Evolutionary conservation across 208 protist species (phyloP).

Genomic region (Vickermania spadyakhi): DNA sequence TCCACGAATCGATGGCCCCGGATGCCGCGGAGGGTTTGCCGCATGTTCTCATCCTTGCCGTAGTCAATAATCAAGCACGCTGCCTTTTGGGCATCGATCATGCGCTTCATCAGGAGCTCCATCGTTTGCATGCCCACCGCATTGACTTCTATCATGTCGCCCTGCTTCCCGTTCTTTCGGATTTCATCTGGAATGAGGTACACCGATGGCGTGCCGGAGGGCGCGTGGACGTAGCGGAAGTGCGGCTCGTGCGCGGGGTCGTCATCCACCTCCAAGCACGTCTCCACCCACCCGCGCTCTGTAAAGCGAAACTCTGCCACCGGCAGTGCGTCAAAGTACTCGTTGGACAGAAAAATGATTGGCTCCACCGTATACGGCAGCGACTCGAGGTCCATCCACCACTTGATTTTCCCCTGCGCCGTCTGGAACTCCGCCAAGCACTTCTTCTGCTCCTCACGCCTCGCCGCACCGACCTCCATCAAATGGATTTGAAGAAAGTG

Average conservation of each 20-base stretch:
- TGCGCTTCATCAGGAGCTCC: conserved; percentile 82
- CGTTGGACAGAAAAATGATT: conserved; percentile 83
- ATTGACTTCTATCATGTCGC: conserved; percentile 81
- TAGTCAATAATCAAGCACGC: conserved; percentile 90
- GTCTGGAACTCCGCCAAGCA: conserved; percentile 77
- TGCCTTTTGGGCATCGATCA: conserved; percentile 71
- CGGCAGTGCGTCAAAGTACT: conserved; percentile 90
- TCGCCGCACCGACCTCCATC: conserved; percentile 77
- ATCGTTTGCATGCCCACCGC: conserved; percentile 81
- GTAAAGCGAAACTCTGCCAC: conserved; percentile 90
- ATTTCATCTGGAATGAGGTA: conserved; percentile 86
- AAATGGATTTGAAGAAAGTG: conserved; percentile 85
- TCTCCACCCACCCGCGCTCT: conserved; percentile 89
- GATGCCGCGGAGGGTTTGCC: conserved; percentile 85
- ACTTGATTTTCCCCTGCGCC: conserved; percentile 76
- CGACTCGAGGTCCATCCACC: conserved; percentile 81
- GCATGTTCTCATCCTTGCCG: conserved; percentile 88
- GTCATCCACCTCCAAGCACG: conserved; percentile 87
- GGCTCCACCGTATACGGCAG: conserved; percentile 76
- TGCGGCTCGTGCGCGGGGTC: conserved; percentile 71
- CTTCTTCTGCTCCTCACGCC: conserved; percentile 78
- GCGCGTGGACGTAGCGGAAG: conserved; percentile 84
- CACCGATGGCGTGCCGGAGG: conserved; percentile 72
- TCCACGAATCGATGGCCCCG: conserved; percentile 86
- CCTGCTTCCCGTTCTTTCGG: conserved; percentile 46